Percentiles rank a stretch among this genome's conserved stretches.
These are phyloP conservation scores for Anethum foeniculum DNA, from an alignment of 140 eudicot species.

Conservation along the genomic window DNA sequence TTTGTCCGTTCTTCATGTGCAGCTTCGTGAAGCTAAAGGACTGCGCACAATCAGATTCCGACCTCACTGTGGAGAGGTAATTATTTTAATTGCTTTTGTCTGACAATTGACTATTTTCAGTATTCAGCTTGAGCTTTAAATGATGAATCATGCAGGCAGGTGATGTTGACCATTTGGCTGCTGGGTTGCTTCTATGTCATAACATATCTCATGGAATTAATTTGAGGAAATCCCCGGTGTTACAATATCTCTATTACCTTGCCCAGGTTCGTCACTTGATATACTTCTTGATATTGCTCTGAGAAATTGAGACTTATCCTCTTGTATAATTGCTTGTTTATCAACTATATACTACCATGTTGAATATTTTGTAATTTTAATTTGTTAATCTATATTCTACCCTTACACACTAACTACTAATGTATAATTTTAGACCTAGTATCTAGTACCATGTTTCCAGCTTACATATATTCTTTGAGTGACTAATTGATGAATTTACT, in stretches of 20 bases:
- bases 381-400: not conserved
- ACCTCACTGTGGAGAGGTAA: constrained; percentile 98
- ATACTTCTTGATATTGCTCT: not conserved
- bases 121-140: constrained; percentile 8
- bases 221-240: constrained; percentile 83
- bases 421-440: not conserved
- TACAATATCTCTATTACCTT: constrained; percentile 90
- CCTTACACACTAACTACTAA: not conserved
- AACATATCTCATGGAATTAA: constrained; percentile 95
- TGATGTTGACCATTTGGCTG: constrained; percentile 97
- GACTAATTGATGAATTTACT: not conserved
- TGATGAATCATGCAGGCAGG: constrained; percentile 58
- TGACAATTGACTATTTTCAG: not conserved
- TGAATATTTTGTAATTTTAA: not conserved
- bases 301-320: not conserved
- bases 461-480: not conserved
- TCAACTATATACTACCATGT: not conserved
- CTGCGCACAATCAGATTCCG: constrained; percentile 78
- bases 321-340: not conserved
- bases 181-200: constrained; percentile 88
- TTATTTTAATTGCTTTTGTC: not conserved
- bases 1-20: constrained; percentile 21
- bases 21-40: constrained; percentile 99
- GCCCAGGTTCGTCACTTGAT: constrained; percentile 66
- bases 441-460: not conserved